phyloP scores from a whole-genome alignment of 768 basidiomycete species.

The Tulasnella sp. region DNA sequence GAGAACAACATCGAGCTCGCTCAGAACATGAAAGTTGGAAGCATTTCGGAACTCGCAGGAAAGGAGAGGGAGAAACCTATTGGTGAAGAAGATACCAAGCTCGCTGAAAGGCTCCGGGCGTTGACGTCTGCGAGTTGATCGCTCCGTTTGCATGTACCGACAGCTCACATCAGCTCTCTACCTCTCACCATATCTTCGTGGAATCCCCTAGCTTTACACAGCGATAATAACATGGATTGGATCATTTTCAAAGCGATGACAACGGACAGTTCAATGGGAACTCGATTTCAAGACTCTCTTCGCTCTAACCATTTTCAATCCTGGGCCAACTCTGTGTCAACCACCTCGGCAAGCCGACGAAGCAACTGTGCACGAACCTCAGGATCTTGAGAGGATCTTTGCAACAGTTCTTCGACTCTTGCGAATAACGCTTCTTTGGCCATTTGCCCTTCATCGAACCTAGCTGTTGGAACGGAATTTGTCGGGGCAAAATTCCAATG shows the following conservation, averaged over 20 bases:
- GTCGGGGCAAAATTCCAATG: too few species aligned
- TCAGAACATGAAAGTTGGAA: constrained; percentile 70
- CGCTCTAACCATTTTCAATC: too few species aligned
- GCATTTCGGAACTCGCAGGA: constrained; percentile 46
- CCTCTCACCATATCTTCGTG: neutral
- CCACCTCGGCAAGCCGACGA: too few species aligned
- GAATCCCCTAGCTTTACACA: too few species aligned
- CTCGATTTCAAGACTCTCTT: too few species aligned
- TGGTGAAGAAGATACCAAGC: constrained; percentile 65
- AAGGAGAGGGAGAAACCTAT: constrained; percentile 37
- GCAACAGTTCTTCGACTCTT: neutral
- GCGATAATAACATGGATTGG: too few species aligned
- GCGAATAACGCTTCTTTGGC: neutral
- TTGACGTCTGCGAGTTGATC: constrained; percentile 61
- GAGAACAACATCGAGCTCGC: constrained; percentile 93
- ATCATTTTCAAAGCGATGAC: too few species aligned
- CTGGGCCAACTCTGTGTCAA: too few species aligned
- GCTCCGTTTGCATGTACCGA: neutral
- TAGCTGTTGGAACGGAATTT: neutral
- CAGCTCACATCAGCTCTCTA: neutral
- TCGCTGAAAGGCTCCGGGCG: constrained; percentile 83
- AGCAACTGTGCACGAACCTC: too few species aligned
- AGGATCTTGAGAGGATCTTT: neutral
- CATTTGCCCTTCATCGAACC: neutral
- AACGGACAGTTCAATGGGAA: too few species aligned